Percentiles rank a stretch among this genome's conserved stretches.
phyloP scores from a whole-genome alignment of 805 yeast species.

The Saccharomycopsis malanga region DNA sequence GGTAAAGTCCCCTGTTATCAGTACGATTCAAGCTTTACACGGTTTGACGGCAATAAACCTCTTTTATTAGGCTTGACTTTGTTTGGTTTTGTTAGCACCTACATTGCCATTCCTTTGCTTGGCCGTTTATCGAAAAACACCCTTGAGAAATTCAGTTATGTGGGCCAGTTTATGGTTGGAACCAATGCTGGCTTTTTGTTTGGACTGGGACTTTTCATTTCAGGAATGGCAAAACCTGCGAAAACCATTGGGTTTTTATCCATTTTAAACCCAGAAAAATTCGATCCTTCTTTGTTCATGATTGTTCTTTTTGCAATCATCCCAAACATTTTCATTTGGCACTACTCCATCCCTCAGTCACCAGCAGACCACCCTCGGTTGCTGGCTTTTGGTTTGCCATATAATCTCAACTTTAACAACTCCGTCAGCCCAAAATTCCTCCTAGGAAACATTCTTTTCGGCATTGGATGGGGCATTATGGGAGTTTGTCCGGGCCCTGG shows the following conservation, averaged over 20 bases:
- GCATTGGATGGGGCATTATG: conserved; percentile 46
- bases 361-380: conserved; percentile 5
- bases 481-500: conserved; percentile 55
- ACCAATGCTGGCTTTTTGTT: conserved; percentile 26
- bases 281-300: conserved; percentile 42
- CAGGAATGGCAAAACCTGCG: conserved; percentile 40
- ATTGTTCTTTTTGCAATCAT: conserved; percentile 38
- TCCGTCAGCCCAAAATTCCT: conserved; percentile 29
- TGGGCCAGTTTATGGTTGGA: conserved; percentile 20
- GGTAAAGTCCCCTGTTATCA: neutral
- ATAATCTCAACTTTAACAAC: conserved; percentile 26
- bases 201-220: conserved; percentile 16
- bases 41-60: conserved; percentile 20
- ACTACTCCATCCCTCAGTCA: conserved; percentile 21
- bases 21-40: neutral
- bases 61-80: conserved; percentile 19
- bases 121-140: no score
- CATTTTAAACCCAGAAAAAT: conserved; percentile 29
- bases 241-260: conserved; percentile 43
- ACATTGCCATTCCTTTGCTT: conserved; percentile 27
- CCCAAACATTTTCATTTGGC: conserved; percentile 39
- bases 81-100: conserved; percentile 22
- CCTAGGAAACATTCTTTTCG: conserved; percentile 39
- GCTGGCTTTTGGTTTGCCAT: conserved; percentile 25
- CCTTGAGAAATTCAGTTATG: no score